Base-by-base conservation (phyloP, 805 yeast genomes). In the Barnettozyma salicaria region DNA sequence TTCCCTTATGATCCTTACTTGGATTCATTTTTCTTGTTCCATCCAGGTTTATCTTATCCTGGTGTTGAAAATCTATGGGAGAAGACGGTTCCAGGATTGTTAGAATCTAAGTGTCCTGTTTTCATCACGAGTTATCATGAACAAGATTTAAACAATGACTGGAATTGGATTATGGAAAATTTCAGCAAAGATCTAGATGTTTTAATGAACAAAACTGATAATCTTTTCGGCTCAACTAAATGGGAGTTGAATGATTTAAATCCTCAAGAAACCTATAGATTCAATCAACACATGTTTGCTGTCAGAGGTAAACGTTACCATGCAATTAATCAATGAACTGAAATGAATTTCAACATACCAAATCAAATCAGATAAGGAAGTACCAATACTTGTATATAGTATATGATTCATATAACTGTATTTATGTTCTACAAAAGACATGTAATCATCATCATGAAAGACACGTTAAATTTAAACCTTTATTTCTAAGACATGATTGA, bases 1-100 rank as follows among this genome's bases (percentile, higher is more conserved):
- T 86, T 87, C 78, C 98, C 98, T 5, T 92, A 89, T 60, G 98
- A 92, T 60, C 98, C 99, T 30, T 92, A 90, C 61, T 72, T 86
- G 57, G 98, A 92, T 58, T 76, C 78, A 19, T 92, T 92, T 63
- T 88, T 87, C 73, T 70, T 85, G 36, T 92, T 90, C 82, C 97
- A 90, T 59, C 97, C 98, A 4, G 96, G 96, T 27, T 75, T 88
- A 55, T 80, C 86, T 14, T 82, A 92, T 7, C 83, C 85, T 11
- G 95, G 86, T 53, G 68, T 80, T 17, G 70, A 74, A 58, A 80
- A 80, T 41, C 74, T 77, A 54, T 90, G 97, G 97, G 74, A 74
- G 45, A 81, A 85, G 58, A 70, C 95, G 0, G 65, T 92, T 48
- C 87, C 87, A 37, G 96, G 90, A 4, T 66, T 92, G 46, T 67